Evolutionary conservation across 2,329 filamentous ascomycete species (phyloP), one percentile per base, ranked within the genome.

Genomic region (Colletotrichum salicis): DNA sequence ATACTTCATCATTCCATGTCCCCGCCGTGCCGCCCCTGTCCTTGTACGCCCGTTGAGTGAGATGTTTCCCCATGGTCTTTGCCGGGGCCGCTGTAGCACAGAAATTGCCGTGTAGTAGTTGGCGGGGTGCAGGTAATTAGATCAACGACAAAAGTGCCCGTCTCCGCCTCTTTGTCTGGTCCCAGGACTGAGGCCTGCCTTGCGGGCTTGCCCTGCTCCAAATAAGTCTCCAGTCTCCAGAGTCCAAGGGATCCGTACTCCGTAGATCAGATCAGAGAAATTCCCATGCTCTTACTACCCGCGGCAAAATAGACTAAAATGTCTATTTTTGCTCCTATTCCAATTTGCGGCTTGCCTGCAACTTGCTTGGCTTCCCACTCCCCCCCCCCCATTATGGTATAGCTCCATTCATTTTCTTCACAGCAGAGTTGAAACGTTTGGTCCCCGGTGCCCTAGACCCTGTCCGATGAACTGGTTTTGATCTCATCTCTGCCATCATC

Each of bases 71-170:
- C 51, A 63, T 62, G 35, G 65, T 54, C 27, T 24, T 52, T 61
- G 51, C 60, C 60, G 37, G 66, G 65, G 51, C 51, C 27, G 22
- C 37, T 65, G 61, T 60, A 33, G 27, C 48, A 51, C 57, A 61
- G 68, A 67, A 67, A 71, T 71, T 71, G 68, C 64, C 68, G 64
- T 52, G 64, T 71, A 62, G 64, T 58, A 71, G 52, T 57, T 67
- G 68, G 64, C 68, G 68, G 68, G 68, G 68, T 52, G 48, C 67
- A 48, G 41, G 62, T 70, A 67, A 70, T 70, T 70, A 56, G 67
- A 57, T 60, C 22, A 19, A 51, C 64, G 68, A 62, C 64, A 71
- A 71, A 71, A 67, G 68, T 67, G 51, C 68, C 68, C 63, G 63
- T 61, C 57, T 70, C 67, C 56, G 56, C 58, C 48, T 48, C n/a